Percentiles rank a stretch among this genome's conserved stretches.
These are phyloP conservation scores for Capsella bursapastoris DNA, from an alignment of 345 rosid species.

Conservation along the genomic window DNA sequence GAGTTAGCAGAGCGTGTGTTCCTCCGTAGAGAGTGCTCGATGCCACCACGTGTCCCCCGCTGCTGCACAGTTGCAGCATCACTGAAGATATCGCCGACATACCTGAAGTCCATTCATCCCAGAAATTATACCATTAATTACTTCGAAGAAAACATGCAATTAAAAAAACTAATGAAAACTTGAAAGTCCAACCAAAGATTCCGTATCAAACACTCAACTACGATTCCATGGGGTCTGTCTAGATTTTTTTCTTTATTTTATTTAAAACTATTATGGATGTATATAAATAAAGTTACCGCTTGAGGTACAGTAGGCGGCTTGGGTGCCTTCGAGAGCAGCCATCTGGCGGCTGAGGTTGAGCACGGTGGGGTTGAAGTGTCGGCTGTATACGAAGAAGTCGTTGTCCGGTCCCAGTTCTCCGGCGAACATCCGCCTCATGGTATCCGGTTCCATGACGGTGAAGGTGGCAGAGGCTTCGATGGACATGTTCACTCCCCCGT, in stretches of 20 bases:
- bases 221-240: neutral
- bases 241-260: neutral
- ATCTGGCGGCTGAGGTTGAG: slow-evolving; percentile 91
- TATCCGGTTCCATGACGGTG: slow-evolving; percentile 98
- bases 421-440: slow-evolving; percentile 87
- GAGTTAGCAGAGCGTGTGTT: slow-evolving; percentile 85
- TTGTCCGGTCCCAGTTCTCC: slow-evolving; percentile 98
- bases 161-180: neutral
- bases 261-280: neutral
- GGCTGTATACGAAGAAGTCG: slow-evolving; percentile 93
- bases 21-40: slow-evolving; percentile 84
- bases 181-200: slow-evolving; percentile 3
- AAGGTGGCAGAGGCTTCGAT: slow-evolving; percentile 99
- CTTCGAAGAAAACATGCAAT: too few relatives aligned
- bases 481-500: slow-evolving; percentile 99
- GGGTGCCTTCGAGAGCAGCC: slow-evolving; percentile 98
- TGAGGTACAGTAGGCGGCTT: slow-evolving; percentile 97
- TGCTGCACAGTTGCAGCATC: slow-evolving; percentile 87
- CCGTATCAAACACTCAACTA: slow-evolving; percentile 24
- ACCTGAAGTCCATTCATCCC: slow-evolving; percentile 52
- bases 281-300: slow-evolving; percentile 58
- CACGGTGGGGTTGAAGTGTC: slow-evolving; percentile 98
- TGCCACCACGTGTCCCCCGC: slow-evolving; percentile 96
- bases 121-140: neutral
- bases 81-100: slow-evolving; percentile 97